Percentiles rank a stretch among this genome's conserved stretches.
phyloP scores from a whole-genome alignment of 176 grass and related monocot genomes.

The Carex cristatella region DNA sequence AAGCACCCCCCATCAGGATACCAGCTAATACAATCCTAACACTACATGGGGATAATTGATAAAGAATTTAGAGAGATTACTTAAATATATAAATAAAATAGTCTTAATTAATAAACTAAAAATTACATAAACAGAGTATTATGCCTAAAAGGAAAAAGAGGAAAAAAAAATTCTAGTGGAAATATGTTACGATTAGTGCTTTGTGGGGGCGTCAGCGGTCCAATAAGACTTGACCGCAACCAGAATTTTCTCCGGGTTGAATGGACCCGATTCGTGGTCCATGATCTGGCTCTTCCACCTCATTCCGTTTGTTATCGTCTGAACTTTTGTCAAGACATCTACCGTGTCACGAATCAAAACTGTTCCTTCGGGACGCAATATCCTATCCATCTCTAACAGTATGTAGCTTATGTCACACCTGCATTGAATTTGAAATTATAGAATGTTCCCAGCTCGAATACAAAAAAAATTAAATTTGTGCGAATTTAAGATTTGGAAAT shows the following conservation, averaged over 20 bases:
- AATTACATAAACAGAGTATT: background rate
- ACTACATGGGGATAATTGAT: background rate
- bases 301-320: slow-evolving; percentile 60
- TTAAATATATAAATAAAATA: background rate
- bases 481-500: background rate
- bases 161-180: background rate
- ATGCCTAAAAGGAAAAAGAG: slow-evolving; percentile 5
- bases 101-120: background rate
- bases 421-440: slow-evolving; percentile 21
- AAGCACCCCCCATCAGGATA: background rate
- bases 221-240: slow-evolving; percentile 82
- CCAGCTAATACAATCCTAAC: background rate
- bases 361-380: slow-evolving; percentile 79
- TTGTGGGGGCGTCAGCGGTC: slow-evolving; percentile 43
- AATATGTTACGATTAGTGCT: slow-evolving; percentile 28
- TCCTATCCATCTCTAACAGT: slow-evolving; percentile 98
- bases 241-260: slow-evolving; percentile 82
- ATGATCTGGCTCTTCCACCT: slow-evolving; percentile 85
- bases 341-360: slow-evolving; percentile 77
- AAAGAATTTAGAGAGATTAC: slow-evolving; percentile 7
- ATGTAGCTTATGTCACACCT: slow-evolving; percentile 89
- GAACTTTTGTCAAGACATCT: slow-evolving; percentile 81
- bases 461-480: background rate
- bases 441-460: background rate
- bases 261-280: slow-evolving; percentile 81